Percentiles rank a stretch among this genome's conserved stretches.
Conservation (phyloP, 2,329 filamentous ascomycete species). For the Venturia carpophila region DNA sequence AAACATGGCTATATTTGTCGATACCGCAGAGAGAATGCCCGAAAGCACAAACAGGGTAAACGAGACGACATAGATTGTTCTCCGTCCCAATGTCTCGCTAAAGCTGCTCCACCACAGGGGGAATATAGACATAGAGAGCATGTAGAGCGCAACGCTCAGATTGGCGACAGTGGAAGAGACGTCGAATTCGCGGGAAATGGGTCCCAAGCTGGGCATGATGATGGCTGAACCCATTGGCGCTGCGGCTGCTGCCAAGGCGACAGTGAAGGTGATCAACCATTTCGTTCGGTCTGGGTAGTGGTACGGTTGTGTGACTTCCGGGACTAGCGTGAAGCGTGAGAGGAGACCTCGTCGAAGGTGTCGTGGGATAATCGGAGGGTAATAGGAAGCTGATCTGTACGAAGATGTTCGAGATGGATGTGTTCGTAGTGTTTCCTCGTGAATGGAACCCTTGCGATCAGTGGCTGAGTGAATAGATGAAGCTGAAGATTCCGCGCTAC, state of each 20-base stretch:
- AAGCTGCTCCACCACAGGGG: conserved; percentile 36
- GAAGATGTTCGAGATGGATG: conserved; percentile 4
- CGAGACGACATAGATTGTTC: conserved; percentile 32
- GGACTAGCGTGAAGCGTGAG: conserved; percentile 60
- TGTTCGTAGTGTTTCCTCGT: not conserved
- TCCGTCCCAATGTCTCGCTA: conserved; percentile 30
- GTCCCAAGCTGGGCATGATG: conserved; percentile 52
- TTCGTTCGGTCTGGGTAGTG: conserved; percentile 67
- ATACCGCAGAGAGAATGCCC: conserved; percentile 29
- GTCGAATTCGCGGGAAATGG: conserved; percentile 29
- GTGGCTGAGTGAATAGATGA: not conserved
- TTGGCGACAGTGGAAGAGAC: conserved; percentile 31
- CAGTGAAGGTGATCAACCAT: conserved; percentile 74
- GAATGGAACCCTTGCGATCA: not conserved
- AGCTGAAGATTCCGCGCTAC: not conserved
- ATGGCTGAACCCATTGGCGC: conserved; percentile 81
- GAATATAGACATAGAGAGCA: conserved; percentile 36
- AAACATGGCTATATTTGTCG: conserved; percentile 32
- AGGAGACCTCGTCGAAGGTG: conserved; percentile 62
- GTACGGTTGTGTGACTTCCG: conserved; percentile 70
- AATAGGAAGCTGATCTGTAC: not conserved
- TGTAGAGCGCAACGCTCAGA: conserved; percentile 35
- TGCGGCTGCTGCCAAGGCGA: conserved; percentile 67
- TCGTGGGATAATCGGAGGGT: conserved; percentile 35
- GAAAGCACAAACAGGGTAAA: conserved; percentile 31